Base-by-base conservation (phyloP, 2,329 filamentous ascomycete species). In the Cladophialophora yegresii region DNA sequence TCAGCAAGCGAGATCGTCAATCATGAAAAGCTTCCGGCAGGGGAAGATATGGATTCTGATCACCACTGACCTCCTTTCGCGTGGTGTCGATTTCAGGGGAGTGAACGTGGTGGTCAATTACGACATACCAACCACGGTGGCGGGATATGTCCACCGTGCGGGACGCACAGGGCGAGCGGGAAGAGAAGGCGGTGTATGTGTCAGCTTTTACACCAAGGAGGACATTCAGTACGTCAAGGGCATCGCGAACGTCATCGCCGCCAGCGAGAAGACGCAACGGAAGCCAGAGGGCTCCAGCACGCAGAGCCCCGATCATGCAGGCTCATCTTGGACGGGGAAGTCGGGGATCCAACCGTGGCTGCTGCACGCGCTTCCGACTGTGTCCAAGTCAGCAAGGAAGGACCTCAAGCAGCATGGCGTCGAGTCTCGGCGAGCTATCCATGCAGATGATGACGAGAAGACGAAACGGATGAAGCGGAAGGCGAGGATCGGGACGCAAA, bases 81-180 rank as follows among this genome's bases (percentile, higher is more conserved):
- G 95, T 36, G 95, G 95, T 22, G 88, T 99, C 47, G 95, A 99
- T 77, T 97, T 99, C 79, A 87, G 90, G 8, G 95, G 95, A 56
- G 88, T 99, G 68, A 97, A 97, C 73, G 92, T 93, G 53, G 93
- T 99, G 0, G 90, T 99, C 58, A 99, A 98, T 78, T 99, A 97
- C 78, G 95, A 99, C 76, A 92, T 97, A 8, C 95, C 95, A 0
- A 91, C 89, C n/a, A 93, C 90, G 0, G 89, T 90, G 4, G 93
- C 93, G 0, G 87, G 87, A 0, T 99, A 99, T 74, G 90, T 99
- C 6, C 95, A 99, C 78, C 90, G 95, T 10, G 92, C 95, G 0
- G 95, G 95, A 0, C 86, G 95, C 54, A 98, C 95, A 0, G 95
- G 93, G 0, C 85, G 95, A 23, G 95, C 93, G 0, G 95, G 95